Evolutionary conservation across 1,284 basidiomycete genomes (phyloP), one percentile per base, ranked within the genome.

Genomic region (Anthracocystis walkeri): DNA sequence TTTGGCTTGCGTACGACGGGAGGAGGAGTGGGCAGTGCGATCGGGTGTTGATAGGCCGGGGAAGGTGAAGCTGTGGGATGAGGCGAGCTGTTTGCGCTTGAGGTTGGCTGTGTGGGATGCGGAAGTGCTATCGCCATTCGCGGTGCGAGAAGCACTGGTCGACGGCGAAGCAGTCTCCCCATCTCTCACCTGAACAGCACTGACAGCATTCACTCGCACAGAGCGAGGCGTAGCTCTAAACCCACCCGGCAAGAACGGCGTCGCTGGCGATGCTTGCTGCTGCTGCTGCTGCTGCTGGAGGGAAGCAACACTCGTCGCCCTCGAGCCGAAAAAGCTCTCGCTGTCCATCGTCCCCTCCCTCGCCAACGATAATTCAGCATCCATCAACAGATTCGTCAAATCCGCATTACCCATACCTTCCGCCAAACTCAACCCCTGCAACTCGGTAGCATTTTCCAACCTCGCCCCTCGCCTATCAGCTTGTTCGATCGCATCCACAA

Each of bases 191-290:
- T 7, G 38, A 27, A 29, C 48, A 29, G 25, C 52, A 55, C 4
- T 25, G 12, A 18, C 33, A 20, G 31, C 25, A 16, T 7, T 16
- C 2, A 38, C 35, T 14, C 35, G 35, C 35, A 16, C 35, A 38
- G 33, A 10, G 54, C 55, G 5, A 8, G 70, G 64, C 14, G 64
- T 57, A n/a, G 58, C 65, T 25, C 68, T 44, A 49, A 76, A 76
- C 5, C 74, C 74, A 23, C 69, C 74, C 4, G 74, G 68, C 8
- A 76, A 46, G 40, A 76, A 68, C 33, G 68, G 74, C 35, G 74
- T 76, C 2, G 62, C 49, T 6, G 67, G 73, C 38, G 64, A 61
- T 8, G 60, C 60, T 6, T 31, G 64, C 58, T 8, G 60, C 60
- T 6, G 29, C 46, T 14, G 14, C 23, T 42, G 31, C 45, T 29